A percentile compares a stretch with the other conserved stretches of the same genome.
These are phyloP conservation scores for Multifurca ochricompacta DNA, from an alignment of 768 basidiomycete species.

Conservation along the genomic window DNA sequence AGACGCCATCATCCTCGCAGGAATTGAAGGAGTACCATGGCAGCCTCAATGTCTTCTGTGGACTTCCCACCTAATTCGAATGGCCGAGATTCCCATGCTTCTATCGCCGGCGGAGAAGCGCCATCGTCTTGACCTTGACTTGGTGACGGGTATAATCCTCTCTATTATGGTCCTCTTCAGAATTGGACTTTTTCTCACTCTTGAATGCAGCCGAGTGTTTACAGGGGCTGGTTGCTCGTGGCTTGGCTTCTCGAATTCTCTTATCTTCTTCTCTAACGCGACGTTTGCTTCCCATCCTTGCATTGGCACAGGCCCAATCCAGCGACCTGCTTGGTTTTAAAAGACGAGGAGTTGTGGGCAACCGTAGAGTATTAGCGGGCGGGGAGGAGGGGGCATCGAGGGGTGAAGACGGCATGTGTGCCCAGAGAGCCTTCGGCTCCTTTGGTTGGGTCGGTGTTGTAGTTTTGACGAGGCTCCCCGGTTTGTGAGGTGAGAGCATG, in stretches of 20 bases:
- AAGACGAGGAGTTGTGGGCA: conserved; percentile 36
- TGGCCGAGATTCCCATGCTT: neutral
- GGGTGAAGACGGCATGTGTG: conserved; percentile 56
- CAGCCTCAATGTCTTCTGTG: conserved; percentile 31
- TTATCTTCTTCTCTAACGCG: conserved; percentile 20
- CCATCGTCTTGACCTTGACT: neutral
- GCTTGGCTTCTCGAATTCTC: conserved; percentile 16
- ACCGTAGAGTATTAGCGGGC: conserved; percentile 35
- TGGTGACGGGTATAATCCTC: neutral
- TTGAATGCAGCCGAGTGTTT: neutral
- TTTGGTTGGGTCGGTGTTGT: neutral
- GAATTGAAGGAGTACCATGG: conserved; percentile 32
- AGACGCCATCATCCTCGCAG: conserved; percentile 21
- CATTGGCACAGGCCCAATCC: conserved; percentile 66
- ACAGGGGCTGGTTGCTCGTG: neutral
- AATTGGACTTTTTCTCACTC: neutral
- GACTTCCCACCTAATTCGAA: neutral
- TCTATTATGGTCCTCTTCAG: neutral
- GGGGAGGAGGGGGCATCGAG: conserved; percentile 48
- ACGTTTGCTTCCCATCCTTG: conserved; percentile 26
- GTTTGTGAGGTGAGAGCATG: conserved; percentile 18
- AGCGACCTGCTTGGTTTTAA: conserved; percentile 45
- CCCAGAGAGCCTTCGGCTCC: conserved; percentile 25
- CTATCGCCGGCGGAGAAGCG: neutral
- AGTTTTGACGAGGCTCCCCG: conserved; percentile 1